Evolutionary conservation across 2,329 filamentous ascomycete genomes (phyloP).

Genomic region (Ceratocystis diversiconidia): DNA sequence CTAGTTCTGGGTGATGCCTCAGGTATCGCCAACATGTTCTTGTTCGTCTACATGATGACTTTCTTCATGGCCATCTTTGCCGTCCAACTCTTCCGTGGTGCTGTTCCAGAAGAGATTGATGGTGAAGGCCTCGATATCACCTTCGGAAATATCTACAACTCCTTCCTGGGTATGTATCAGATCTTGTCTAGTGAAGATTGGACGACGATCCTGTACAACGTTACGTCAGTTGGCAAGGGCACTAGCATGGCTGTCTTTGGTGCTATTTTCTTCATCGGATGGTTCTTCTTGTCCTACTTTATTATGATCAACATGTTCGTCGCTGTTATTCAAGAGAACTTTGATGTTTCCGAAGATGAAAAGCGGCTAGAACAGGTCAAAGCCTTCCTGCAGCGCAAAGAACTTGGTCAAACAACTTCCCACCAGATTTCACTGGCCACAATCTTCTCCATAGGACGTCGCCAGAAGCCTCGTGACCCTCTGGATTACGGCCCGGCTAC

Average conservation of each 20-base stretch:
- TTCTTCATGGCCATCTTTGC: constrained; percentile 91
- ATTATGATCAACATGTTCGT: constrained; percentile 99
- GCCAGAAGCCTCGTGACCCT: constrained; percentile 53
- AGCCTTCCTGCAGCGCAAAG: constrained; percentile 82
- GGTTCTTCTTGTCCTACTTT: constrained; percentile 92
- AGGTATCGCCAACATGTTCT: constrained; percentile 84
- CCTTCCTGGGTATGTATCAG: constrained; percentile 96
- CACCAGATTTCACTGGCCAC: constrained; percentile 64
- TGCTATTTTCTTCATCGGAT: constrained; percentile 77
- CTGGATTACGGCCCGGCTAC: constrained; percentile 83
- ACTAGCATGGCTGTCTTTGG: constrained; percentile 80
- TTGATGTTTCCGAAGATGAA: constrained; percentile 95
- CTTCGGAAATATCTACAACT: constrained; percentile 86
- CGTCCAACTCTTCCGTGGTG: constrained; percentile 78
- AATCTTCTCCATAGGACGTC: constrained; percentile 49
- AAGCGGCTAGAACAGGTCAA: constrained; percentile 94
- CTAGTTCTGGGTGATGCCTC: constrained; percentile 81
- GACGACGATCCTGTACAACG: constrained; percentile 74
- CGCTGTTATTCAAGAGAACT: constrained; percentile 99
- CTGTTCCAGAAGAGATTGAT: constrained; percentile 54
- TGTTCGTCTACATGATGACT: constrained; percentile 92
- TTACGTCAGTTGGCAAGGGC: constrained; percentile 52
- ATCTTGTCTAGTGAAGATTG: constrained; percentile 92
- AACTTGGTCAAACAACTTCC: constrained; percentile 51
- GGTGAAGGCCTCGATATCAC: constrained; percentile 54